Percentiles rank a stretch among this genome's conserved stretches.
phyloP scores from a whole-genome alignment of 306 rosid genomes.

The Vigna angularis region DNA sequence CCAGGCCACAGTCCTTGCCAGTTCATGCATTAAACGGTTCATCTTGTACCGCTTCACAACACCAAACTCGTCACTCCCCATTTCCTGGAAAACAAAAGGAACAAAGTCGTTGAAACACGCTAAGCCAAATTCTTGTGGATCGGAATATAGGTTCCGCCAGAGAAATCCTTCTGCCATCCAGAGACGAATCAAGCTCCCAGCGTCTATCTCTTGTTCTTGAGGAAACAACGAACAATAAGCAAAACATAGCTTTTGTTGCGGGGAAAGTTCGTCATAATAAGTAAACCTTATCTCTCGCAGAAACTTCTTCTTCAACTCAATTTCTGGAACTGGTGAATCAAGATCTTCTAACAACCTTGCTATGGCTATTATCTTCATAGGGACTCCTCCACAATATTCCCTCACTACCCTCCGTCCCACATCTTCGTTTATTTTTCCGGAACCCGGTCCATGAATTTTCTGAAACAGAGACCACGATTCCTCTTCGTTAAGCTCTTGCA shows the following conservation, averaged over 20 bases:
- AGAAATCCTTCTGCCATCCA: slow-evolving; percentile 33
- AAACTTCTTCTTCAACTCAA: background rate
- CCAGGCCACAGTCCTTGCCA: background rate
- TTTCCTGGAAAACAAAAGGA: background rate
- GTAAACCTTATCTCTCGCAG: background rate
- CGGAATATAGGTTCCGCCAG: background rate
- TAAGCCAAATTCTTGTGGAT: background rate
- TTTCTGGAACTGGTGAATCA: background rate
- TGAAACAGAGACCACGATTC: background rate
- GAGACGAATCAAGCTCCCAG: background rate
- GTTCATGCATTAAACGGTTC: slow-evolving; percentile 13
- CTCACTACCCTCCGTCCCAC: background rate
- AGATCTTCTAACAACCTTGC: background rate
- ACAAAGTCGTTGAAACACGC: background rate
- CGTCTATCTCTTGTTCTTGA: background rate
- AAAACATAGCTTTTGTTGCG: background rate
- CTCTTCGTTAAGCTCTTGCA: slow-evolving; percentile 7
- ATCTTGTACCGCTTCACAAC: slow-evolving; percentile 2
- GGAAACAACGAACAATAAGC: slow-evolving; percentile 22
- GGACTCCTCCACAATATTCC: slow-evolving; percentile 13
- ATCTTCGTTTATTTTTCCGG: background rate
- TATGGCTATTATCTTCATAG: background rate
- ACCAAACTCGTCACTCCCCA: slow-evolving; percentile 1
- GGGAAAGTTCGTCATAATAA: background rate
- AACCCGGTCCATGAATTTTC: background rate